These are phyloP conservation scores for Plasmodium cynomolgi DNA, from an alignment of 169 alveolate genomes.

Conservation along the genomic window DNA sequence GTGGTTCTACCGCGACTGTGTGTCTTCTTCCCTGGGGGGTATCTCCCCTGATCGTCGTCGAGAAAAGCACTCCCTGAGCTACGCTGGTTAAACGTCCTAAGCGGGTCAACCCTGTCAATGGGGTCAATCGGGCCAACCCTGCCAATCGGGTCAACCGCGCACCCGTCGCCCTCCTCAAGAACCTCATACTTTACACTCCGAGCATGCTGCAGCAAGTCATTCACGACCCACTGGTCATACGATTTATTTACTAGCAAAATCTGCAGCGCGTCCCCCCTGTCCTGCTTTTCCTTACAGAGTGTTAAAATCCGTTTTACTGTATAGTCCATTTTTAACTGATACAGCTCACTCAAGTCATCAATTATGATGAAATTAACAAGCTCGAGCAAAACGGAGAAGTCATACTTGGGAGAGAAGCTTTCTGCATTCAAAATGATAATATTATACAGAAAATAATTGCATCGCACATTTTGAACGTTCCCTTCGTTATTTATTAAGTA, in stretches of 20 bases:
- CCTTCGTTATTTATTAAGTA: slow-evolving; percentile 37
- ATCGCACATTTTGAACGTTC: slow-evolving; percentile 7
- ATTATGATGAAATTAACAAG: slow-evolving; percentile 23
- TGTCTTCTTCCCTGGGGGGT: neutral
- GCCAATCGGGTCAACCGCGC: neutral
- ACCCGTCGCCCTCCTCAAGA: neutral
- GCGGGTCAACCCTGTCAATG: neutral
- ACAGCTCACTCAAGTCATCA: slow-evolving; percentile 65
- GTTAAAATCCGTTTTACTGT: slow-evolving; percentile 30
- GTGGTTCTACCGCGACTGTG: neutral
- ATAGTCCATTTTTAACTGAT: slow-evolving; percentile 17
- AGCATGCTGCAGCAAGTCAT: slow-evolving; percentile 34
- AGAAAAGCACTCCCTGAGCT: neutral
- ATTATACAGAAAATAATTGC: slow-evolving; percentile 48
- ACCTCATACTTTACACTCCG: slow-evolving; percentile 33
- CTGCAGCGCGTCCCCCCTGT: neutral
- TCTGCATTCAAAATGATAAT: slow-evolving; percentile 38
- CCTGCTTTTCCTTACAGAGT: slow-evolving; percentile 43
- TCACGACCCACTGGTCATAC: slow-evolving; percentile 39
- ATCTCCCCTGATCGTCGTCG: neutral
- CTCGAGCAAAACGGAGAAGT: slow-evolving; percentile 31
- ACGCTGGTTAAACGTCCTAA: neutral
- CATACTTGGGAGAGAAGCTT: slow-evolving; percentile 4
- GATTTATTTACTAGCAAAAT: slow-evolving; percentile 32
- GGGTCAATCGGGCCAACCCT: neutral